These are phyloP conservation scores for Suillus brevipes DNA, from an alignment of 768 basidiomycete species.

Conservation along the genomic window DNA sequence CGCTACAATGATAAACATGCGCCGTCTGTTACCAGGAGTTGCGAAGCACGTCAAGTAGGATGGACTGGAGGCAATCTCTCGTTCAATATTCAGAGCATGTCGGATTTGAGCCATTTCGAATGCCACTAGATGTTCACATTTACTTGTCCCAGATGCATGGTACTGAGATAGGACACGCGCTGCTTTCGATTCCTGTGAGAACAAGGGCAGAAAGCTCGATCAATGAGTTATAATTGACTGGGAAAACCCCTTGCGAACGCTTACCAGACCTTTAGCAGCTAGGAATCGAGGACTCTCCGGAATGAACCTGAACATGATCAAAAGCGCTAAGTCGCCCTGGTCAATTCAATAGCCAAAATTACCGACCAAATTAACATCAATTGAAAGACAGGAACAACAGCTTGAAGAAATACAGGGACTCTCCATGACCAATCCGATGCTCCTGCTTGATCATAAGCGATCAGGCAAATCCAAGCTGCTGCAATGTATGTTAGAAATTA, in stretches of 20 bases:
- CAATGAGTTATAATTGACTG: background rate
- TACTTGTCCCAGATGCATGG: constrained; percentile 63
- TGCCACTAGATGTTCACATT: constrained; percentile 55
- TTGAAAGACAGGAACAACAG: constrained; percentile 56
- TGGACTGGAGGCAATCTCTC: constrained; percentile 48
- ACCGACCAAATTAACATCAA: constrained; percentile 52
- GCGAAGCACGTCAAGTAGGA: constrained; percentile 54
- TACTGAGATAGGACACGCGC: constrained; percentile 63
- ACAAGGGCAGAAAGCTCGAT: background rate
- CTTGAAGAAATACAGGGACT: constrained; percentile 64
- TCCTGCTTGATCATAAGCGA: constrained; percentile 37
- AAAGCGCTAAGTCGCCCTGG: background rate
- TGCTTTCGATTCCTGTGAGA: constrained; percentile 54
- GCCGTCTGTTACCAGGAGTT: constrained; percentile 66
- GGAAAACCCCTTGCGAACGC: constrained; percentile 16
- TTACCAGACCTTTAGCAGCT: constrained; percentile 57
- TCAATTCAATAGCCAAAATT: background rate
- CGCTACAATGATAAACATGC: constrained; percentile 66
- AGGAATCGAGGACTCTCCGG: constrained; percentile 72
- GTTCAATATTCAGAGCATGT: constrained; percentile 65
- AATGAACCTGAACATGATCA: constrained; percentile 45
- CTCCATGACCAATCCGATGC: constrained; percentile 61
- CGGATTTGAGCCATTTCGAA: constrained; percentile 65
- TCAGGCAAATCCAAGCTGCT: constrained; percentile 51
- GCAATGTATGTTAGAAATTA: constrained; percentile 4